Percentiles rank a stretch among this genome's conserved stretches.
phyloP scores from a whole-genome alignment of 805 yeast species.

The Candida koratica region DNA sequence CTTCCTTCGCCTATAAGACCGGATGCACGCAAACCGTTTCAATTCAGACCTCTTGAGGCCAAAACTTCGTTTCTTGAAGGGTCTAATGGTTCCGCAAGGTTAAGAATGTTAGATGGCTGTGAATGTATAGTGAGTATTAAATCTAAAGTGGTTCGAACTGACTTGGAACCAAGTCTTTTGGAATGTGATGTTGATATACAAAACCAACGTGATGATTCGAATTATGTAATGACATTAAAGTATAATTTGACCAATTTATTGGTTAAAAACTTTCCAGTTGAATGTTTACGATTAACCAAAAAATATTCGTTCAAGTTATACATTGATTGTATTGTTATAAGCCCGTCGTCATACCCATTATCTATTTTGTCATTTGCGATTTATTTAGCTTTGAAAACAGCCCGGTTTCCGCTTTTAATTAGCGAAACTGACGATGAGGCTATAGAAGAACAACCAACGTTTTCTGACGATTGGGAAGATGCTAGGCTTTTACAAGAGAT shows the following conservation, averaged over 20 bases:
- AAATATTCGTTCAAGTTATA: conserved; percentile 72
- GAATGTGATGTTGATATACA: conserved; percentile 78
- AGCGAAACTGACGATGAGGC: conserved; percentile 68
- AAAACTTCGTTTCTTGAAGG: conserved; percentile 75
- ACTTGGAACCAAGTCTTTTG: conserved; percentile 46
- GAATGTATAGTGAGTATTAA: conserved; percentile 92
- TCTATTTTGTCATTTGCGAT: conserved; percentile 75
- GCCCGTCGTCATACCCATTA: conserved; percentile 76
- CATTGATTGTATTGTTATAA: conserved; percentile 76
- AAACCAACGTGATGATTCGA: conserved; percentile 76
- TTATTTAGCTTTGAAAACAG: conserved; percentile 75
- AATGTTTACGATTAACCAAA: conserved; percentile 58
- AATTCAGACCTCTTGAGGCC: conserved; percentile 84
- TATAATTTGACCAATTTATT: conserved; percentile 56
- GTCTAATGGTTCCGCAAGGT: conserved; percentile 89
- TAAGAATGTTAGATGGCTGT: conserved; percentile 82
- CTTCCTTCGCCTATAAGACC: conserved; percentile 67
- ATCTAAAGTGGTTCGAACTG: conserved; percentile 61
- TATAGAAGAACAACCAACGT: conserved; percentile 85
- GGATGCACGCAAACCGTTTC: conserved; percentile 72
- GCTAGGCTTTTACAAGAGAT: conserved; percentile 43
- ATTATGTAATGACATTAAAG: conserved; percentile 59
- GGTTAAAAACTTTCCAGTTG: conserved; percentile 48
- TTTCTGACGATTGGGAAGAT: conserved; percentile 81
- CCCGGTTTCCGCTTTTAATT: conserved; percentile 67